These are phyloP conservation scores for Sporisorium reilianum DNA, from an alignment of 1,284 basidiomycete species.

Conservation along the genomic window DNA sequence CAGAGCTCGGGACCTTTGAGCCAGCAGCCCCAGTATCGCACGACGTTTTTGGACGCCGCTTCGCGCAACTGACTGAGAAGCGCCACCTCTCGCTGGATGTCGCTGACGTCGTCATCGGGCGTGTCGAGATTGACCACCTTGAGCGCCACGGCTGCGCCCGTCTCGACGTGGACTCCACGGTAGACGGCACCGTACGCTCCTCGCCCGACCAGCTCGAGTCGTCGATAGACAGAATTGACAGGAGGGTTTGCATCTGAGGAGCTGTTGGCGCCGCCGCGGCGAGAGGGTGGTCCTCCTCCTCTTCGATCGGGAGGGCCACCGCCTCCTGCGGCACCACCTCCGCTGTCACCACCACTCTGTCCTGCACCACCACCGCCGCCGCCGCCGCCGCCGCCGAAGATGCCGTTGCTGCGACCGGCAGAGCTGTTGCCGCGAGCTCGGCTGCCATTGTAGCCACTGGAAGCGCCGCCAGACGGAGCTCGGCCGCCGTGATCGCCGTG, in stretches of 20 bases:
- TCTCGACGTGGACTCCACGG: constrained; percentile 77
- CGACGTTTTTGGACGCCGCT: constrained; percentile 86
- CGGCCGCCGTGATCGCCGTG: constrained; percentile 32
- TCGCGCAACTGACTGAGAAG: constrained; percentile 86
- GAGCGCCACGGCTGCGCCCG: constrained; percentile 88
- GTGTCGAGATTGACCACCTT: constrained; percentile 99
- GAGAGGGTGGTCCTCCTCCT: constrained; percentile 5
- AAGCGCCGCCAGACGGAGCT: constrained; percentile 10
- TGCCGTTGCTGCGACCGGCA: constrained; percentile 16
- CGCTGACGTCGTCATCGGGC: constrained; percentile 87
- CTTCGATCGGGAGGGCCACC: constrained; percentile 42
- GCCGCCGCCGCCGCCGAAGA: constrained; percentile 7
- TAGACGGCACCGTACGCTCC: constrained; percentile 69
- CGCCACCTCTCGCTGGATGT: constrained; percentile 96
- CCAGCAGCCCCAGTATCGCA: constrained; percentile 94
- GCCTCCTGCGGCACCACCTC: constrained; percentile 37
- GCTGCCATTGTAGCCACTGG: constrained; percentile 14
- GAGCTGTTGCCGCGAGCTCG: constrained; percentile 21
- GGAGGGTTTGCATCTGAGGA: constrained; percentile 23
- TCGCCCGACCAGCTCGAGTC: constrained; percentile 65
- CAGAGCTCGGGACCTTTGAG: constrained; percentile 94
- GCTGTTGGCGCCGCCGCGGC: constrained; percentile 20
- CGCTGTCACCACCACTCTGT: constrained; percentile 17
- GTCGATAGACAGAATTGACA: constrained; percentile 53
- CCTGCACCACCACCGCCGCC: constrained; percentile 11